Base-by-base conservation (phyloP, 805 yeast genomes). In the Jamesozyma piceae region DNA sequence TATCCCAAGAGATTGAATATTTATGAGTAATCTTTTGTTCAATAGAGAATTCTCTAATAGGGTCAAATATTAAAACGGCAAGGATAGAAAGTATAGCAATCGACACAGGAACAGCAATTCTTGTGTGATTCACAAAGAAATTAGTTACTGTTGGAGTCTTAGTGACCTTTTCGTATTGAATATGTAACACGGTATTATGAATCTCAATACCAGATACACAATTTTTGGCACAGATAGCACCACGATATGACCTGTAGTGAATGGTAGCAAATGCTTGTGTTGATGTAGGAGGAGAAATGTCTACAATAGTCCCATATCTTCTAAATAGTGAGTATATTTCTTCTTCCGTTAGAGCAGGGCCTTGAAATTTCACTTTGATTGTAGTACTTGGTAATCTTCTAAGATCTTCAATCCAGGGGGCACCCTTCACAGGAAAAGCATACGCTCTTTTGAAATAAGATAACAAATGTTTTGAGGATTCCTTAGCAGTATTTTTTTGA, bases 351-450 rank as follows among this genome's bases (percentile, higher is more conserved):
- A 90, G 64, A 5, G 78, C 71, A 0, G 78, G 77, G 1, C 96
- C 97, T 49, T 82, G 87, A 57, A 82, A 89, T 22, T 72, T 69
- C 4, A 90, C 78, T 42, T 75, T 73, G 20, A 92, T 63, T 13
- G 69, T 68, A 8, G 71, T 64, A 42, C 82, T 77, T 8, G 95
- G 95, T 49, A 72, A 75, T 47, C 96, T 66, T 52, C 85, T 74
- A 59, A 92, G 68, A 58, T 92, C 98, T 64, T 90, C 97, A 46
- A 92, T 82, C 96, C 97, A 90, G 0, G 99, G 98, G 1, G 74
- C 69, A 47, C 99, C 99, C 52, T 82, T 80, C 1, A 92, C 97
- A 1, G 83, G 79, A 54, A 71, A 80, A 41, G 73, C 81, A 45
- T 67, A 65, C 2, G 81, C 82, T 43, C 63, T 66, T 2, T 73